Conservation (phyloP, 345 rosid genomes). For the Trapa incisa region DNA sequence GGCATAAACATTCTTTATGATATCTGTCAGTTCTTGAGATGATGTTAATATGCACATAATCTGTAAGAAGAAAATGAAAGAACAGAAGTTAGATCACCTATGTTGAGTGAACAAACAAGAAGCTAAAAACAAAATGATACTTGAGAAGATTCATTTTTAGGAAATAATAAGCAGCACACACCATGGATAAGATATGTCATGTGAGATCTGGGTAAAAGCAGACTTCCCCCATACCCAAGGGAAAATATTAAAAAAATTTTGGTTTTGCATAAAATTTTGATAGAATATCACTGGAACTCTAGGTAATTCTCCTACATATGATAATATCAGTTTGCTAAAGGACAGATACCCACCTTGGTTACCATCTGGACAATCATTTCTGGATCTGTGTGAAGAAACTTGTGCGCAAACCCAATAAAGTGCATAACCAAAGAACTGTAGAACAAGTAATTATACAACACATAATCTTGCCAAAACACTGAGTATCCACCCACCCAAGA, state of each 20-base stretch:
- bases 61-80: constrained; percentile 24
- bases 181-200: not conserved
- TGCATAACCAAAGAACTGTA: constrained; percentile 87
- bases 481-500: constrained; percentile 37
- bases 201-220: too few species aligned
- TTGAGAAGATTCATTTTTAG: not conserved
- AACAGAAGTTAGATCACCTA: not conserved
- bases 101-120: not conserved
- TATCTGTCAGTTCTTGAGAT: constrained; percentile 53
- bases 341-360: constrained; percentile 49
- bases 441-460: constrained; percentile 71
- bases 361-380: constrained; percentile 72
- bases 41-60: constrained; percentile 56
- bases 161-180: not conserved
- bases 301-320: too few species aligned
- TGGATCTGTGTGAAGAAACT: constrained; percentile 84
- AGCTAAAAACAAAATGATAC: not conserved
- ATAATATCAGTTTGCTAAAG: not conserved
- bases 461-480: constrained; percentile 55
- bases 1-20: constrained; percentile 51
- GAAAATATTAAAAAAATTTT: too few species aligned
- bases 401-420: constrained; percentile 90
- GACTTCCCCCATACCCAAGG: too few species aligned
- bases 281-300: not conserved
- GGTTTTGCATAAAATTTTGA: not conserved